Evolutionary conservation across 768 basidiomycete genomes (phyloP).

Genomic region (Naematelia aurantialba): DNA sequence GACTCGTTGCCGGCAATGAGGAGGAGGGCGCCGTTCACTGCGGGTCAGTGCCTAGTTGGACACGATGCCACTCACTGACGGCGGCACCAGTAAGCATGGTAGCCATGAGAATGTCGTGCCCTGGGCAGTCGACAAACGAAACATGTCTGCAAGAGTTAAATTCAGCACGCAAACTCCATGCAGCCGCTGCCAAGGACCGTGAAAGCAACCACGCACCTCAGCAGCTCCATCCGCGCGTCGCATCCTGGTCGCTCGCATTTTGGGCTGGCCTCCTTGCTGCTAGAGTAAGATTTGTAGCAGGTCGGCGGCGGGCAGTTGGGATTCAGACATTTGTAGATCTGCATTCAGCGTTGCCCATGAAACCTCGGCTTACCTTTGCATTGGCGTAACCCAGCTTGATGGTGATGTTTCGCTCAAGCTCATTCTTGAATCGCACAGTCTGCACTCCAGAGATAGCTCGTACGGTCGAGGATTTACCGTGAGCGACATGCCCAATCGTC

Average conservation of each 20-base stretch:
- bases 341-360: background rate
- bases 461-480: conserved; percentile 62
- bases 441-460: conserved; percentile 98
- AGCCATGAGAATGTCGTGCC: conserved; percentile 99
- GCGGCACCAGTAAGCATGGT: conserved; percentile 99
- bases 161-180: background rate
- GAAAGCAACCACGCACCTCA: conserved; percentile 66
- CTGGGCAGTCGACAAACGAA: conserved; percentile 92
- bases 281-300: conserved; percentile 88
- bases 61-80: conserved; percentile 58
- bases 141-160: conserved; percentile 64
- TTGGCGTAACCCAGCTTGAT: conserved; percentile 99
- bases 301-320: conserved; percentile 87
- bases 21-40: conserved; percentile 88
- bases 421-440: conserved; percentile 99
- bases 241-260: conserved; percentile 92
- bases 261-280: conserved; percentile 88
- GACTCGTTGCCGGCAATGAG: conserved; percentile 97
- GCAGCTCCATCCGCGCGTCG: conserved; percentile 78
- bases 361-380: conserved; percentile 70
- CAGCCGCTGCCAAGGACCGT: no score
- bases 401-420: conserved; percentile 96
- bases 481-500: conserved; percentile 98
- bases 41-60: conserved; percentile 2
- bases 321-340: conserved; percentile 99